Conservation (phyloP, 805 yeast species). For the Kazachstania bromeliacearum region DNA sequence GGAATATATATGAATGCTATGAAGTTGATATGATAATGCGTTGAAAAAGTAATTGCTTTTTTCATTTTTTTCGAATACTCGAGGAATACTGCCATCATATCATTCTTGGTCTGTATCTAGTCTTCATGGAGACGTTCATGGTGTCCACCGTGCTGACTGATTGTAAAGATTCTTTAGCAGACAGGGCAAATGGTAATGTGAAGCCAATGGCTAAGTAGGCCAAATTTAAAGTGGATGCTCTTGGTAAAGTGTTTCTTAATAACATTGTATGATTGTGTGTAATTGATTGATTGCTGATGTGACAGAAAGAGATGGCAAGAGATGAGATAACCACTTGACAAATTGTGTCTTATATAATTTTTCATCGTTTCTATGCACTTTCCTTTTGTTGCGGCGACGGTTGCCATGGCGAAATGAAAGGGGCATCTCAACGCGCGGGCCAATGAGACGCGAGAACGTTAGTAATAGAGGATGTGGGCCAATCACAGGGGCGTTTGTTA, state of each 20-base stretch:
- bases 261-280: not conserved
- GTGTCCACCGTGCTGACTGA: not conserved
- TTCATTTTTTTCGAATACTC: no score
- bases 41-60: no score
- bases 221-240: slow-evolving; percentile 1
- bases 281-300: not conserved
- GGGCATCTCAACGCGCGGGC: not conserved
- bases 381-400: not conserved
- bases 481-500: slow-evolving; percentile 1
- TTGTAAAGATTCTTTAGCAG: slow-evolving; percentile 2
- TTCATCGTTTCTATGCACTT: not conserved
- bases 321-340: no score
- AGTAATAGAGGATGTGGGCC: not conserved
- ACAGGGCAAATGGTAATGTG: slow-evolving; percentile 4
- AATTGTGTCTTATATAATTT: no score
- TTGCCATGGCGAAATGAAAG: slow-evolving; percentile 2
- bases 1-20: no score
- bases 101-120: slow-evolving; percentile 5
- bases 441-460: slow-evolving; percentile 1
- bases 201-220: slow-evolving; percentile 2
- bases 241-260: slow-evolving; percentile 1
- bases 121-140: not conserved
- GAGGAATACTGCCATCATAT: not conserved
- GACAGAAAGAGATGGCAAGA: no score
- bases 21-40: no score